Evolutionary conservation across 23 red algal species (phyloP), one percentile per base, ranked within the genome.

Genomic region (Gracilaria domingensis): DNA sequence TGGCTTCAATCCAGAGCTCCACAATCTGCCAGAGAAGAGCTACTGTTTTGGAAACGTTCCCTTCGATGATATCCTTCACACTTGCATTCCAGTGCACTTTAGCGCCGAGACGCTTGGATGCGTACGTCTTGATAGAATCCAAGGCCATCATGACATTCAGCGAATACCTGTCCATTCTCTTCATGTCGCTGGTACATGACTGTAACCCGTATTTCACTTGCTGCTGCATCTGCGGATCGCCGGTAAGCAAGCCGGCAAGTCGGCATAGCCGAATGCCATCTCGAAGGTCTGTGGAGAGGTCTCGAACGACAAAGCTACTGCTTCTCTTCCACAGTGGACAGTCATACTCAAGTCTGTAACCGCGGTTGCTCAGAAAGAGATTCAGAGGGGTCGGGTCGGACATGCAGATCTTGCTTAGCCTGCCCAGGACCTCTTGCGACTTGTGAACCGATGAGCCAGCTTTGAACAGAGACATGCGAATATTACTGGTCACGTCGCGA

Each of bases 181-280:
- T 70, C 65, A 26, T 17, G 35, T 70, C 65, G 35, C 65, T 70
- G 12, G 35, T 9, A 16, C 28, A 25, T 16, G 30, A 36, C 28
- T 38, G 30, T 35, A 36, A 70, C 12, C 4, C 4, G 28, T 35
- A 70, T 34, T 56, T 44, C 45, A 91, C 55, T 24, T 66, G 39
- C 28, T 65, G 28, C n/a, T 81, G 32, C 9, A 81, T 21, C 12
- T 13, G 12, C 0, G 44, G 53, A 53, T 91, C 87, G 8, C 57
- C 56, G 8, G 75, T 42, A 0, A 91, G 73, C 39, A 91, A 39
- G 8, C 72, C 59, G 2, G 87, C 87, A 48, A 81, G 29, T 50
- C 81, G 81, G 58, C 87, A 91, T 21, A 91, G 54, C 34, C 74
- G 75, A 33, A 72, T 50, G 0, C 87, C 87, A 50, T 91, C 87